phyloP scores from a whole-genome alignment of 306 rosid species.

The Senna tora region DNA sequence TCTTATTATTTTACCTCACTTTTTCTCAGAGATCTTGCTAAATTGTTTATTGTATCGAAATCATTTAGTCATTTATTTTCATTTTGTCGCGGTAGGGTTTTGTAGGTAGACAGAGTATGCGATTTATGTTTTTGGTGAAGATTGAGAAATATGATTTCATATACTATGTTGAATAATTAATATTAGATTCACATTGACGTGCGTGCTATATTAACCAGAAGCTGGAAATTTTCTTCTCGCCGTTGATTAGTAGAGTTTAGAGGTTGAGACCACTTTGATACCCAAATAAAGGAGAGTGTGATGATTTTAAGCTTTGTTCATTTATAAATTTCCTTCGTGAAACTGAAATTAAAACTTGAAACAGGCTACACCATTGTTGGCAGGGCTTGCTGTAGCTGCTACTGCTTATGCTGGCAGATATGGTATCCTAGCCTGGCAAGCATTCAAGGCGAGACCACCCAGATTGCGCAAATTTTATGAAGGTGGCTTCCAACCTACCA shows the following conservation, averaged over 20 bases:
- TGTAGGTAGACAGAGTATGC: not conserved
- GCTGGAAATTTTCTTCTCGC: constrained; percentile 1
- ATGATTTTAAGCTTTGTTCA: not conserved
- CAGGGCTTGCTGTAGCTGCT: constrained; percentile 79
- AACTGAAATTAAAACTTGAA: constrained; percentile 38
- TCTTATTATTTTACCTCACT: not conserved
- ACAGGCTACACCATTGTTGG: constrained; percentile 65
- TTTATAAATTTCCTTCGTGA: constrained; percentile 20
- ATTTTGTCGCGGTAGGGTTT: not conserved
- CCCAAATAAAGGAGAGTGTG: not conserved
- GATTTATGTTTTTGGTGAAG: not conserved
- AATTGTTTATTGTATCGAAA: not conserved
- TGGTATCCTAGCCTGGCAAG: constrained; percentile 83
- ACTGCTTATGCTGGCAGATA: constrained; percentile 81
- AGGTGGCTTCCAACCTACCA: constrained; percentile 78
- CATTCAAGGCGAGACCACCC: constrained; percentile 61
- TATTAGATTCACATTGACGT: not conserved
- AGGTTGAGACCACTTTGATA: not conserved
- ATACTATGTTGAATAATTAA: not conserved
- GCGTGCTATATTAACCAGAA: not conserved
- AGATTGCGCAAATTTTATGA: constrained; percentile 69
- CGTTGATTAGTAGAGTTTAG: not conserved
- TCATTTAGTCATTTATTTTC: not conserved
- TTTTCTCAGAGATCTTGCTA: not conserved
- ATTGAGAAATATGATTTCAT: not conserved